These are phyloP conservation scores for Termitomyces sp. DNA, from an alignment of 768 basidiomycete genomes.

Conservation along the genomic window DNA sequence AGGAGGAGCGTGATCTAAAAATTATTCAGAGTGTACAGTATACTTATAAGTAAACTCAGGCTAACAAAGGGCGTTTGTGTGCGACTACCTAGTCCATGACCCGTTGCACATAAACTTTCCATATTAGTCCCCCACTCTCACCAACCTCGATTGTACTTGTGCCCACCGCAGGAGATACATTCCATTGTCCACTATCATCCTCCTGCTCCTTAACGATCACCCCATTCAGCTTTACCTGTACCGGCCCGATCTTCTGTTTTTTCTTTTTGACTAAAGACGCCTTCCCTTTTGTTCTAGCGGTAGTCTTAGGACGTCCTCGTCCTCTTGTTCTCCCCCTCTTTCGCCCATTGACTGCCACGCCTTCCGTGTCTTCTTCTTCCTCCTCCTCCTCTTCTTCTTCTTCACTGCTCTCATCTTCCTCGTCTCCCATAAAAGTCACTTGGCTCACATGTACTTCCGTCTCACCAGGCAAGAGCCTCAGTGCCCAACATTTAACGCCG, in stretches of 20 bases:
- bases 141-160: slow-evolving; percentile 66
- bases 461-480: slow-evolving; percentile 56
- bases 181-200: slow-evolving; percentile 52
- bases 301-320: slow-evolving; percentile 25
- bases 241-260: slow-evolving; percentile 42
- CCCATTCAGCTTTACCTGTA: slow-evolving; percentile 65
- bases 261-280: slow-evolving; percentile 33
- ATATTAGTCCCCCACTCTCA: slow-evolving; percentile 60
- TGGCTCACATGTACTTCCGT: slow-evolving; percentile 47
- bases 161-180: slow-evolving; percentile 52
- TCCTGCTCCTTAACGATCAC: slow-evolving; percentile 37
- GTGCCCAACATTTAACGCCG: slow-evolving; percentile 70
- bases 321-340: slow-evolving; percentile 34
- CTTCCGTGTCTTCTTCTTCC: slow-evolving; percentile 38
- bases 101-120: slow-evolving; percentile 66
- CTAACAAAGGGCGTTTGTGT: background rate
- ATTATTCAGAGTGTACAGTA: slow-evolving; percentile 10
- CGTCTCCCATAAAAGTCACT: slow-evolving; percentile 47
- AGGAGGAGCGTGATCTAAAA: slow-evolving; percentile 1
- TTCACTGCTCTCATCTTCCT: slow-evolving; percentile 57
- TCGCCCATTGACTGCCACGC: slow-evolving; percentile 35
- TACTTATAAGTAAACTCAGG: background rate
- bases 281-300: slow-evolving; percentile 25
- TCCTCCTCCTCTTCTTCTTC: slow-evolving; percentile 41
- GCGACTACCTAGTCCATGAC: slow-evolving; percentile 13